Evolutionary conservation across 2,329 filamentous ascomycete species (phyloP).

Genomic region (Monosporascus sp.): DNA sequence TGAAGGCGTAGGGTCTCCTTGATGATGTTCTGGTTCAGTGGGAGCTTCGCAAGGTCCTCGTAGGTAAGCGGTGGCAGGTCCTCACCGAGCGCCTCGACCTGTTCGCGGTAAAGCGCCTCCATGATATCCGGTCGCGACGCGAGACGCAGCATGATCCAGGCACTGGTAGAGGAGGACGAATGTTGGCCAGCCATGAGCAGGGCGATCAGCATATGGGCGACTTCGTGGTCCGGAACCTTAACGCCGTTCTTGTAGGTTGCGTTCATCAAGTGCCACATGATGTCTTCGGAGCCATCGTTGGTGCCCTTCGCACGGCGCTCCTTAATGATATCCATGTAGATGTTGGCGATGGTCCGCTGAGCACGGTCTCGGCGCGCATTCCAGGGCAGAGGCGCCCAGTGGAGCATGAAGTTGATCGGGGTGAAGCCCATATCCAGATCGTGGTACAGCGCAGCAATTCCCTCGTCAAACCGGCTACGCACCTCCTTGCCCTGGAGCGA

Average conservation of each 20-base stretch:
- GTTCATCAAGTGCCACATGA: conserved; percentile 88
- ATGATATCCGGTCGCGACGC: conserved; percentile 71
- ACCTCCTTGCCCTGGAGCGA: conserved; percentile 81
- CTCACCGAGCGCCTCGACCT: conserved; percentile 65
- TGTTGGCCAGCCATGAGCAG: conserved; percentile 90
- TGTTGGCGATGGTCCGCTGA: conserved; percentile 72
- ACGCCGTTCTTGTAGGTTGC: conserved; percentile 79
- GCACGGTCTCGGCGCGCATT: conserved; percentile 77
- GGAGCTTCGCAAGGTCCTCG: conserved; percentile 72
- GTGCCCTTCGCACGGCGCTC: conserved; percentile 54
- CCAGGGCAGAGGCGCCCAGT: conserved; percentile 84
- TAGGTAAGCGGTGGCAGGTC: conserved; percentile 71
- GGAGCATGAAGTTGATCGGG: conserved; percentile 84
- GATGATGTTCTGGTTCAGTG: conserved; percentile 77
- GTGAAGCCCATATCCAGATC: conserved; percentile 87
- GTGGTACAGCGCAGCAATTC: conserved; percentile 78
- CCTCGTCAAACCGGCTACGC: conserved; percentile 72
- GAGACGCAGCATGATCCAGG: conserved; percentile 80
- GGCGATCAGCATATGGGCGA: conserved; percentile 92
- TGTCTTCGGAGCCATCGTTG: conserved; percentile 57
- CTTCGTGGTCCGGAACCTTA: conserved; percentile 73
- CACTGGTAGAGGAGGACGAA: conserved; percentile 76
- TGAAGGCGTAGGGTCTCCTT: conserved; percentile 90
- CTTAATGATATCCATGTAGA: conserved; percentile 78
- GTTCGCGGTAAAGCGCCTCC: conserved; percentile 80